Evolutionary conservation across 176 grass and related monocot genomes (phyloP), one percentile per base, ranked within the genome.

Genomic region (Bothriochloa decipiens): DNA sequence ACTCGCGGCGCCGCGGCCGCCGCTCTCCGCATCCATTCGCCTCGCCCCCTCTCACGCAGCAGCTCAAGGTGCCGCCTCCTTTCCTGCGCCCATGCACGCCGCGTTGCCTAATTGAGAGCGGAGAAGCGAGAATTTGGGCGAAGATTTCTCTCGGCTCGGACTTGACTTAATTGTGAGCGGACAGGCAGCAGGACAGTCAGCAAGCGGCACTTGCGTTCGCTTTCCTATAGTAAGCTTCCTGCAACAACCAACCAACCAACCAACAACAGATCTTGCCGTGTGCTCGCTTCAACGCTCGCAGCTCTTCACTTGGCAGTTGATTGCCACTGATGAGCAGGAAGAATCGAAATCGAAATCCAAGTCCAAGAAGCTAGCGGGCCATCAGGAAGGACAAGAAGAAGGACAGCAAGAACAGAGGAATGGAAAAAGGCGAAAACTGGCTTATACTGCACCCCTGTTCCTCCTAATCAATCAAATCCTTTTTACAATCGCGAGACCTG

Each of bases 11-110:
- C 46, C 46, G 46, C 46, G 46, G 76, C 83, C 42, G 35, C 66
- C 72, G 14, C 46, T 49, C 46, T 49, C 46, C 14, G 46, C 46
- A 16, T 90, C 88, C 88, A 90, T 90, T 55, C 32, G 33, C 22
- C n/a, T 55, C 32, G 23, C 22, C 29, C 39, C 6, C 28, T 11
- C 42, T 1, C 36, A 16, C 12, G 49, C n/a, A 20, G 55, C 55
- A 60, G 25, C 26, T 62, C 73, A 82, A 82, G 72, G n/a, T 5
- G 66, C 83, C 8, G 66, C 83, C 74, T 25, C 45, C 79, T 78
- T 82, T 77, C 53, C 64, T 28, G 40, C 70, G 46, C 82, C 63
- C 77, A 85, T 75, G 52, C 16, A 72, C 20, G n/a, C 36, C 6
- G 13, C 6, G 41, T 63, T 65, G 72, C 80, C 11, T 15, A 70